Base-by-base conservation (phyloP, 1,139 yeast genomes). In the Zygosaccharomyces sapae region DNA sequence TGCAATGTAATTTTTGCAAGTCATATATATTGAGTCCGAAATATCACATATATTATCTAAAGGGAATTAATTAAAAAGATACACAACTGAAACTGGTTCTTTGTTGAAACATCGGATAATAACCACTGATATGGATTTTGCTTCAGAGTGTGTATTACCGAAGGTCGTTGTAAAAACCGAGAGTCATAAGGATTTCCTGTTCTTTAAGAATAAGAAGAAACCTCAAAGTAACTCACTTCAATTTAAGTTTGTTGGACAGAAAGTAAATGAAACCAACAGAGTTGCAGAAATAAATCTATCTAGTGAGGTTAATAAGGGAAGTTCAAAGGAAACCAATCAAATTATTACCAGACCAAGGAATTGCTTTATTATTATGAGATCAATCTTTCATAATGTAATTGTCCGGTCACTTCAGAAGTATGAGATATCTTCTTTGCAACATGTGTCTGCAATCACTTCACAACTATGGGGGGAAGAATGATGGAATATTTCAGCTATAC, bases 391-490 rank as follows among this genome's bases (percentile, higher is more conserved):
- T 34, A 46, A 38, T 13, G 39, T 37, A 3, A 38, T 46, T 9
- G 35, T 16, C 16, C 16, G 16, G 16, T 16, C 16, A 16, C 16
- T 16, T 16, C 16, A 41, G 22, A 13, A 34, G 12, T 37, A 45
- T 16, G 48, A 46, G 13, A 38, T 46, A 4, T 42, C 45, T 12
- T 46, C 45, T 22, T 27, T 46, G 41, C 42, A 43, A 27, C 16
- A 16, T 16, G 16, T 16, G n/a, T 46, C 49, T 38, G 43, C 45
- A 38, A 45, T 45, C 48, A 45, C 48, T 45, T 45, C 48, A 45
- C 48, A 45, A 45, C 48, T 45, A 45, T 45, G 48, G 48, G 48
- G 48, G 48, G 48, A 46, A 46, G 46, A 46, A 46, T 46, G 46
- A 46, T 46, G 49, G 46, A 46, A 46, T 46, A 46, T 46, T 46